Percentiles rank a stretch among this genome's conserved stretches.
Evolutionary conservation across 768 basidiomycete genomes (phyloP).

Genomic region (Lactarius evosmus): DNA sequence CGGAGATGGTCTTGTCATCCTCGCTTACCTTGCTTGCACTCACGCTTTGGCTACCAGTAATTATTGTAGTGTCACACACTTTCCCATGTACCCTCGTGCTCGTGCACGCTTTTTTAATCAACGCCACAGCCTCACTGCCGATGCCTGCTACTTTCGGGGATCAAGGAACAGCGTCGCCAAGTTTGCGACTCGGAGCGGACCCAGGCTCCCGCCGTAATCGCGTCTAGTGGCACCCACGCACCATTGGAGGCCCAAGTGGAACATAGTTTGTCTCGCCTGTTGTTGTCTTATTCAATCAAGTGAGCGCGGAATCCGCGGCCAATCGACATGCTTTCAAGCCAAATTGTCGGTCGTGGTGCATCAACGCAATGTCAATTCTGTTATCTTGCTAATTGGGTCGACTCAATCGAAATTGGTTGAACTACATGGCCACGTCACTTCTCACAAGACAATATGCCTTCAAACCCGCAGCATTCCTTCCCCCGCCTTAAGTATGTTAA

Average conservation of each 20-base stretch:
- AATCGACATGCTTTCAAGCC: neutral
- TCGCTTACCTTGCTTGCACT: no score
- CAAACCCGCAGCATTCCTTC: no score
- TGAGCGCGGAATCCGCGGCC: neutral
- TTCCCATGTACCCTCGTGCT: neutral
- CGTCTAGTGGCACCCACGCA: no score
- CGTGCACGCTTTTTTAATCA: neutral
- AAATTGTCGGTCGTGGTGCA: neutral
- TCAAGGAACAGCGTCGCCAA: no score
- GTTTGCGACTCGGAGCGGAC: no score
- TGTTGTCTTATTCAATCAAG: no score
- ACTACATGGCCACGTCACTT: no score
- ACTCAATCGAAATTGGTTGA: no score
- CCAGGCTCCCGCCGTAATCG: neutral
- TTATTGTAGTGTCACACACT: neutral
- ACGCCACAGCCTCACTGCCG: neutral
- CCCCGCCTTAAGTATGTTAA: no score
- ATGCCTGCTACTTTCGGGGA: neutral
- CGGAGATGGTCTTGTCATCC: no score
- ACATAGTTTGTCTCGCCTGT: no score
- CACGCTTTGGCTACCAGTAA: neutral
- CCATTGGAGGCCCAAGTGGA: neutral
- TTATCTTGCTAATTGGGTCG: neutral
- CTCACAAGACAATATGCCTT: no score
- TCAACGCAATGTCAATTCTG: neutral